Evolutionary conservation across 257 asterid genomes (phyloP), one percentile per base, ranked within the genome.

Genomic region (Scutellaria minor): DNA sequence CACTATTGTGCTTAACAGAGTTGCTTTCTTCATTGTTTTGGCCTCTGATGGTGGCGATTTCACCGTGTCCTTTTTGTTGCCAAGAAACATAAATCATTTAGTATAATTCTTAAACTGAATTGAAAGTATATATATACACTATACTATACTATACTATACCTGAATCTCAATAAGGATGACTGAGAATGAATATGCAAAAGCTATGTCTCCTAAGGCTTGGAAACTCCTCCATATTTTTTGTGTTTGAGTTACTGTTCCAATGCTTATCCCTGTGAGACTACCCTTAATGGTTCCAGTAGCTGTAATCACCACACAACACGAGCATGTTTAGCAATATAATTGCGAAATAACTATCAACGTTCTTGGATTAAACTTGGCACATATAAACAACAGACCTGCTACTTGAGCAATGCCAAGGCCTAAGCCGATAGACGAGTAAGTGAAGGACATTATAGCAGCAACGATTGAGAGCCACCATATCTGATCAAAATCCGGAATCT

Each of bases 221-320:
- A 85, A 85, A 41, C 89, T 85, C 75, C 89, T 80, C 89, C 87
- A 85, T 73, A 85, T 83, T 27, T 85, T 85, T 5, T 80, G 87
- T 13, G 87, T 82, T 61, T 78, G 60, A 6, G 89, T 82, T 40
- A 85, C 87, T 0, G 87, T 65, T 63, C 89, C 87, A 27, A 85
- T 78, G 87, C 89, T 80, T 62, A 82, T 85, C 63, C 89, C 89
- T 4, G 89, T 85, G 12, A 85, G 69, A 59, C 89, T 85, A 0
- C 89, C 89, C 71, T 78, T 80, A 58, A 85, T 73, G 74, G 46
- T 55, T 15, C 89, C 87, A n/a, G 9, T 77, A 7, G 81, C 86
- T 74, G 78, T 4, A 31, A 69, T 40, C 44, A 58, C 35, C 68
- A 48, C 66, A 73, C 7, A 39, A 59, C 12, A 24, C 5, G 53